Base-by-base conservation (phyloP, 352 stramenopile genomes). In the Pythium vanterpoolii region DNA sequence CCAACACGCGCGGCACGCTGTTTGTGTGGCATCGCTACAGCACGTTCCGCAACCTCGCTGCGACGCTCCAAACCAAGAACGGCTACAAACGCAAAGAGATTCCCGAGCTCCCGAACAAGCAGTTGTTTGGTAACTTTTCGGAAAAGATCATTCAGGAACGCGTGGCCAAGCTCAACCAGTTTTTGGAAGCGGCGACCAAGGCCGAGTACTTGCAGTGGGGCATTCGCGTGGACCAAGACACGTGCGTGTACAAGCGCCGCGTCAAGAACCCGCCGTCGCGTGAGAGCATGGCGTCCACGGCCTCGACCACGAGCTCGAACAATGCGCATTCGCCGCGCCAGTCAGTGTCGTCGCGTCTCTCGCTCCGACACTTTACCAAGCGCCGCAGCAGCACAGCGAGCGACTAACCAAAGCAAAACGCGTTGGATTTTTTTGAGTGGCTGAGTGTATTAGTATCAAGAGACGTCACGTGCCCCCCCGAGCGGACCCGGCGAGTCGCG, bases 21-120 rank as follows among this genome's bases (percentile, higher is more conserved):
- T 82, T 60, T 34, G 73, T 74, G 40, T 82, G 73, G 73, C 71
- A 82, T 42, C 73, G 73, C 19, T 79, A 79, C 64, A 75, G 65
- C 48, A 76, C 71, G 3, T 82, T 82, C 59, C 68, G 69, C 16
- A 72, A 79, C 49, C 56, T 82, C 10, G 73, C 65, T 28, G 63
- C 55, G 14, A 76, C 61, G 38, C 57, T 82, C 36, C 70, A 77
- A 27, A 69, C 68, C 27, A 76, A 71, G 55, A 75, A 77, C 64
- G 60, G 56, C 1, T 74, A 72, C 60, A 68, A 68, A 31, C 61
- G 68, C n/a, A 64, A 74, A 48, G 68, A 71, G 54, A 79, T 82
- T 13, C 73, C 73, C 3, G 59, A 73, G 46, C 50, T 82, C 26
- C 73, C 73, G 9, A 79, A 74, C 61, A 78, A 72, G 67, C 66